Evolutionary conservation across 2,329 filamentous ascomycete genomes (phyloP), one percentile per base, ranked within the genome.

Genomic region (Botrytis aclada): DNA sequence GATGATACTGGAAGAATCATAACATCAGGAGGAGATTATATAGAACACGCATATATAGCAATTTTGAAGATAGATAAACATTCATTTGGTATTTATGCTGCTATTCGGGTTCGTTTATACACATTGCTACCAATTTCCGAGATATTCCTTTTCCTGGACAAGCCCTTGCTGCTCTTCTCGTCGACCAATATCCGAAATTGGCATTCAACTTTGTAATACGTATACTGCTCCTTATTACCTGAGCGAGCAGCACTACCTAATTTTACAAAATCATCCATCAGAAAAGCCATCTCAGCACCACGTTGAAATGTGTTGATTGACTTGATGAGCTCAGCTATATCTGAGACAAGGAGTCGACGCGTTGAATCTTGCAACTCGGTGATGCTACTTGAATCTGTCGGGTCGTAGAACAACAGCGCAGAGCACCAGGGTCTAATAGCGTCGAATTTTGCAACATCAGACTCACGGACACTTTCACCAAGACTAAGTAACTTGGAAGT

Each of bases 141-240:
- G 34, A n/a, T 63, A 41, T 63, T 63, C 60, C 60, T 63, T 63
- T 63, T 63, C 34, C 37, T 39, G 37, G 60, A 63, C 22, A 63
- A 41, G 34, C 32, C 60, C 60, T 63, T 63, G 34, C 60, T 63
- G 34, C 60, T 63, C 18, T 63, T 39, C 60, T 39, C 32, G 60
- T 63, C 60, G 20, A 63, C 60, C 60, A 39, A 63, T 65, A 65
- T 65, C 25, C 62, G 62, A 65, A 65, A 45, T 34, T 47, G 62
- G 25, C 39, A 65, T 22, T 65, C 62, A 65, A 65, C 62, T 45
- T 65, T 65, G 20, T 45, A 22, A 47, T 5, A 29, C 25, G 39
- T 47, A 47, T 65, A 65, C 63, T 66, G 63, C 25, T 66, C 63
- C 63, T 51, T 66, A 37, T 66, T 47, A 66, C 63, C 25, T 66